phyloP scores from a whole-genome alignment of 176 grass and related monocot genomes.

The Zoysia japonica region DNA sequence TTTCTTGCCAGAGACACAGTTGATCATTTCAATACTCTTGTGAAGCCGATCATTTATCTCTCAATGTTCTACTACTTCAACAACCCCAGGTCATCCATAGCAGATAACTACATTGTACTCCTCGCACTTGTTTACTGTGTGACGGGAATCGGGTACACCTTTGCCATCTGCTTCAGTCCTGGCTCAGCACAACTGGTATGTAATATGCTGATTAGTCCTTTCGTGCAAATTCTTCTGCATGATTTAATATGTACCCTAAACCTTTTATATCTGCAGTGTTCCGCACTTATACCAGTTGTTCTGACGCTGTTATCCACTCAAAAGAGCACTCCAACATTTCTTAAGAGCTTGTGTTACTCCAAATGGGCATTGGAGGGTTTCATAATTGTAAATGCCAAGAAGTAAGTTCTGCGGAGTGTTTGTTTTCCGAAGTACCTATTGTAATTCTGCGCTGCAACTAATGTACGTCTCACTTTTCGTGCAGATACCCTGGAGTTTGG shows the following conservation, averaged over 20 bases:
- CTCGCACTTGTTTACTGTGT: slow-evolving; percentile 82
- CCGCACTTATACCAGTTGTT: slow-evolving; percentile 73
- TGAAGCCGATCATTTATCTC: slow-evolving; percentile 84
- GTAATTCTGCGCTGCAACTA: neutral
- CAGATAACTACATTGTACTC: slow-evolving; percentile 59
- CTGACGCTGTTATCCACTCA: slow-evolving; percentile 75
- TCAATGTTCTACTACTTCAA: slow-evolving; percentile 97
- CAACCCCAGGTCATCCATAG: slow-evolving; percentile 70
- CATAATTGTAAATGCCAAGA: slow-evolving; percentile 74
- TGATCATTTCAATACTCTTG: slow-evolving; percentile 73
- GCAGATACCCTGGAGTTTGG: slow-evolving; percentile 90
- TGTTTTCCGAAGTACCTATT: neutral
- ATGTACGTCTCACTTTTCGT: slow-evolving; percentile 6
- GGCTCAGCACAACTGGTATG: slow-evolving; percentile 78
- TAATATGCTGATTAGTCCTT: neutral
- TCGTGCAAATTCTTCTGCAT: neutral
- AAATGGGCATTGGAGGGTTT: slow-evolving; percentile 90
- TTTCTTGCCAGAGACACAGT: slow-evolving; percentile 79
- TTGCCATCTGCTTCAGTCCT: slow-evolving; percentile 76
- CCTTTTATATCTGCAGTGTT: slow-evolving; percentile 50
- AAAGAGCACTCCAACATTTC: slow-evolving; percentile 40
- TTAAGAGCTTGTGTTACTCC: slow-evolving; percentile 67
- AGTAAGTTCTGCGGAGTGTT: slow-evolving; percentile 24
- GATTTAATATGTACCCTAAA: slow-evolving; percentile 4
- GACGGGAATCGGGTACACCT: slow-evolving; percentile 80